These are phyloP conservation scores for Aspergillus leporis DNA, from an alignment of 495 filamentous ascomycete genomes.

Conservation along the genomic window DNA sequence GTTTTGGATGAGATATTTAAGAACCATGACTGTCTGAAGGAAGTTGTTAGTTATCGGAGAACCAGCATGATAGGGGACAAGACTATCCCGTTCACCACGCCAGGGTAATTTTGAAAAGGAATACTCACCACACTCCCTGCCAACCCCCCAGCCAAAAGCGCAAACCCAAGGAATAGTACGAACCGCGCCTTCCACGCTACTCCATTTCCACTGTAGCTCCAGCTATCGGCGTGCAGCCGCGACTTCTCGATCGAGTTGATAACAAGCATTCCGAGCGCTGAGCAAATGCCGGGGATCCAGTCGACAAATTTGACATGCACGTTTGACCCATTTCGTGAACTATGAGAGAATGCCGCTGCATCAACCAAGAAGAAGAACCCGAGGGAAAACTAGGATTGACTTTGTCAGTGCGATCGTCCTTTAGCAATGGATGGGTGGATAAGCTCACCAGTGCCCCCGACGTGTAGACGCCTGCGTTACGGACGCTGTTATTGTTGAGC, in stretches of 20 bases:
- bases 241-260: constrained; percentile 98
- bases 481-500: constrained; percentile 82
- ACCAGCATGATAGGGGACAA: background rate
- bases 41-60: constrained; percentile 7
- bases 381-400: constrained; percentile 75
- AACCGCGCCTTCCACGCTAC: constrained; percentile 96
- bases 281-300: constrained; percentile 98
- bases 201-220: constrained; percentile 79
- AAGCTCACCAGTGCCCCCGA: constrained; percentile 80
- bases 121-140: constrained; percentile 75
- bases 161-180: constrained; percentile 95
- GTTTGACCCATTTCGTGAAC: constrained; percentile 70
- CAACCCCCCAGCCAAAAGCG: constrained; percentile 88
- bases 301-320: constrained; percentile 95
- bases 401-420: constrained; percentile 20
- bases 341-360: constrained; percentile 82
- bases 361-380: constrained; percentile 97
- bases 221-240: constrained; percentile 80
- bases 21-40: constrained; percentile 71
- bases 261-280: constrained; percentile 90
- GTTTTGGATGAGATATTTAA: constrained; percentile 83
- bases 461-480: constrained; percentile 81
- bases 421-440: background rate
- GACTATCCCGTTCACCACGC: background rate
- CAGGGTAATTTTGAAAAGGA: background rate